A percentile compares a stretch with the other conserved stretches of the same genome.
phyloP scores from a whole-genome alignment of 2,329 filamentous ascomycete species.

The Aureobasidium pullulans region DNA sequence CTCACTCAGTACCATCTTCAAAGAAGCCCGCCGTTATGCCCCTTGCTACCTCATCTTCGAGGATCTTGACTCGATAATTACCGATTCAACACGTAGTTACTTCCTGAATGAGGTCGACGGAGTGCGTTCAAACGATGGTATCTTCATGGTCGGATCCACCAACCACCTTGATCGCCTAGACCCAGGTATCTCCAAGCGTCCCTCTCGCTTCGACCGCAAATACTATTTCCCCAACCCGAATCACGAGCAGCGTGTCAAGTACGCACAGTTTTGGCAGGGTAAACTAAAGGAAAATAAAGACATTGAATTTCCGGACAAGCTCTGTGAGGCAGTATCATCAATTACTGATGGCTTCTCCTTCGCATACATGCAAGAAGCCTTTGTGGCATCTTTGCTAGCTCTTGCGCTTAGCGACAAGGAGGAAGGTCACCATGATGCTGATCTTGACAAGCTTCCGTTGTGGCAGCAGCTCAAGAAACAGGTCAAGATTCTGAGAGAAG shows the following conservation, averaged over 20 bases:
- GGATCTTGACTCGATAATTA: conserved; percentile 35
- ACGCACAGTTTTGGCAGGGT: conserved; percentile 38
- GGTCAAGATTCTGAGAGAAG: conserved; percentile 52
- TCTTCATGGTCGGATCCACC: conserved; percentile 36
- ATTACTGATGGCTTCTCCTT: conserved; percentile 59
- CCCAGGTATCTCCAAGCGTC: conserved; percentile 38
- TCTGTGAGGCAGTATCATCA: conserved; percentile 43
- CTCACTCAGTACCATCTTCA: conserved; percentile 39
- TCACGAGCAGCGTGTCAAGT: conserved; percentile 31
- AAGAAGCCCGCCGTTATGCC: conserved; percentile 29
- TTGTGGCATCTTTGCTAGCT: conserved; percentile 54
- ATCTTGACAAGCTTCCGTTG: conserved; percentile 46
- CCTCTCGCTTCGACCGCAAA: conserved; percentile 41
- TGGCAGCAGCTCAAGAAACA: conserved; percentile 60
- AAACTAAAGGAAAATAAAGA: conserved; percentile 29
- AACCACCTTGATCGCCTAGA: conserved; percentile 34
- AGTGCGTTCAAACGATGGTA: conserved; percentile 33
- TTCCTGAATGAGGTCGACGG: conserved; percentile 39
- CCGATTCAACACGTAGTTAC: conserved; percentile 29
- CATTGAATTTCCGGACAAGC: conserved; percentile 24
- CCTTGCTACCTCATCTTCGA: conserved; percentile 36
- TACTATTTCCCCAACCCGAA: conserved; percentile 38
- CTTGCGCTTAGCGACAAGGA: conserved; percentile 32
- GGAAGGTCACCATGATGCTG: conserved; percentile 27
- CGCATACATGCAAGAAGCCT: conserved; percentile 62